Evolutionary conservation across 495 filamentous ascomycete species (phyloP).

Genomic region (Neurospora sp.): DNA sequence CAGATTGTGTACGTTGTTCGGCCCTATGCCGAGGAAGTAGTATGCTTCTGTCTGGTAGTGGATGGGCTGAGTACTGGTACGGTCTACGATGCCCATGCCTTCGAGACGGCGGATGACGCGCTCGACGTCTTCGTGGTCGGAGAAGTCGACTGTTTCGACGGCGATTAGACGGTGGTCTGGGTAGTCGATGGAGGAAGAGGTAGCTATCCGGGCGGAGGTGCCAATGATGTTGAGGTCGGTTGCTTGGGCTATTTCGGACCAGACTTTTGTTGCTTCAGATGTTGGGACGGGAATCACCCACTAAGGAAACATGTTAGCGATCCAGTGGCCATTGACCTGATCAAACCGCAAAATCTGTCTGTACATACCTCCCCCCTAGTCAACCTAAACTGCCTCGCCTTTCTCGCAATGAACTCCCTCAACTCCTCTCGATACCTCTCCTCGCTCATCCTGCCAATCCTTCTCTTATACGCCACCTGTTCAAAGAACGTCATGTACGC

Average conservation of each 20-base stretch:
- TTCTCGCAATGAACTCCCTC: background rate
- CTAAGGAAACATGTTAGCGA: background rate
- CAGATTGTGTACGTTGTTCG: background rate
- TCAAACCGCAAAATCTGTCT: background rate
- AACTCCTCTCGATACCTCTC: background rate
- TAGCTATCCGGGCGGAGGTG: background rate
- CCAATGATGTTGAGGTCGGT: background rate
- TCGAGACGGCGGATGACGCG: background rate
- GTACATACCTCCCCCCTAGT: background rate
- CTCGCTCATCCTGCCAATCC: background rate
- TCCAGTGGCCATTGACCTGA: background rate
- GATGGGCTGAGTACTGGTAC: background rate
- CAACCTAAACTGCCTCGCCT: background rate
- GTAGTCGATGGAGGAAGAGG: background rate
- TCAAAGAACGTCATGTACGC: background rate
- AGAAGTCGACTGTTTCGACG: background rate
- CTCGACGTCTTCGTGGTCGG: background rate
- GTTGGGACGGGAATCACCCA: background rate
- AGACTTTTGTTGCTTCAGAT: background rate
- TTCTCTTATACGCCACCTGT: background rate
- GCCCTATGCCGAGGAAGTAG: background rate
- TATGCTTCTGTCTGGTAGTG: background rate
- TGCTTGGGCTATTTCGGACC: background rate
- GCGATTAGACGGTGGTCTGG: background rate
- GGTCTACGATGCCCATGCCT: background rate